These are phyloP conservation scores for Escallonia herrerae DNA, from an alignment of 129 eudicot genomes.

Conservation along the genomic window DNA sequence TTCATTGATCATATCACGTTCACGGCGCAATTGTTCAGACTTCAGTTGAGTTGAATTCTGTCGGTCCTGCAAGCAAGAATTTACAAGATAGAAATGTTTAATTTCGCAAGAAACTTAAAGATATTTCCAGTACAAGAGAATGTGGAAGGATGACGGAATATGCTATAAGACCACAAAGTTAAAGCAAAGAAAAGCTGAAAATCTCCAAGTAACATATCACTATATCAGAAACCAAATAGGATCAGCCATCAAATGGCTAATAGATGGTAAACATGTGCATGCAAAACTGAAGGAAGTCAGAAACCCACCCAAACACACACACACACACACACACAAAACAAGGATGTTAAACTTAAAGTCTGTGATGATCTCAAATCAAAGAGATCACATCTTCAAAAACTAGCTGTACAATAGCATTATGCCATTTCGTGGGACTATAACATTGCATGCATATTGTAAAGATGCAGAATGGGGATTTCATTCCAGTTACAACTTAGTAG, in stretches of 20 bases:
- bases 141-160: neutral
- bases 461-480: too few relatives aligned
- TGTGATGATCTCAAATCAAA: too few relatives aligned
- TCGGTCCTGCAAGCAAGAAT: slow-evolving; percentile 28
- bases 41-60: slow-evolving; percentile 47
- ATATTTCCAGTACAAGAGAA: neutral
- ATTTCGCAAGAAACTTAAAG: neutral
- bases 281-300: neutral
- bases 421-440: too few relatives aligned
- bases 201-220: neutral
- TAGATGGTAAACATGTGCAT: neutral
- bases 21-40: slow-evolving; percentile 46
- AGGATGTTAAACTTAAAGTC: too few relatives aligned
- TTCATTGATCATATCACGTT: slow-evolving; percentile 67
- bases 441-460: too few relatives aligned
- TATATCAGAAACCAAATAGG: neutral
- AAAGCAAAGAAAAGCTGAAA: neutral
- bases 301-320: too few relatives aligned
- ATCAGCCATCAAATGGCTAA: neutral
- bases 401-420: too few relatives aligned
- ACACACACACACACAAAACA: too few relatives aligned
- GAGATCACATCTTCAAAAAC: too few relatives aligned
- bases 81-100: neutral
- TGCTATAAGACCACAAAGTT: neutral
- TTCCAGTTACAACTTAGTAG: too few relatives aligned